These are phyloP conservation scores for Pseudozyma tsukubaensis DNA, from an alignment of 1,284 basidiomycete species.

Conservation along the genomic window DNA sequence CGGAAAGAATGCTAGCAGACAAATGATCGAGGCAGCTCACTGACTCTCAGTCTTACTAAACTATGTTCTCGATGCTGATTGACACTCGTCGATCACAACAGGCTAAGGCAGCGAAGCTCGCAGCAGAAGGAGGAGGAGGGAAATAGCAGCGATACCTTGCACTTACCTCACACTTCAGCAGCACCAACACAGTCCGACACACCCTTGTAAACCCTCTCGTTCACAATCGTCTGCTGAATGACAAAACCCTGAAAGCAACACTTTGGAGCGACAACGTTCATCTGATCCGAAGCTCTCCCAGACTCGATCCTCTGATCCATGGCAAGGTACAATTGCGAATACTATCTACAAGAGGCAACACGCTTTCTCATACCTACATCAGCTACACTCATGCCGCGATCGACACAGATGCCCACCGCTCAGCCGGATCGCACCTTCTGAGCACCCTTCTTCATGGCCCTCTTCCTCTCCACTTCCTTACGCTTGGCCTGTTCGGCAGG, in stretches of 20 bases:
- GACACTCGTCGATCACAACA: not conserved
- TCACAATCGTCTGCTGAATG: too few relatives aligned
- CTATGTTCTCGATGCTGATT: too few relatives aligned
- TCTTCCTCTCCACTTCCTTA: slow-evolving; percentile 64
- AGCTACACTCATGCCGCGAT: not conserved
- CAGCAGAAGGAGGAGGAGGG: slow-evolving; percentile 29
- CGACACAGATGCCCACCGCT: not conserved
- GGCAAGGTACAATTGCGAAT: too few relatives aligned
- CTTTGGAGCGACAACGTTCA: too few relatives aligned
- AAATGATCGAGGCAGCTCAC: too few relatives aligned
- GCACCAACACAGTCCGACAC: not conserved
- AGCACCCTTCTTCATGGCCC: slow-evolving; percentile 57
- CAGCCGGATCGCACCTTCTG: slow-evolving; percentile 23
- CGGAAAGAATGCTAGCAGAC: not conserved
- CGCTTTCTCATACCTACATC: too few relatives aligned
- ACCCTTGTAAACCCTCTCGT: too few relatives aligned
- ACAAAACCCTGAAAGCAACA: too few relatives aligned
- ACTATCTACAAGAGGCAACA: too few relatives aligned
- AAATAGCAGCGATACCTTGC: slow-evolving; percentile 14
- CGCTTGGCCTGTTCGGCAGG: slow-evolving; percentile 66
- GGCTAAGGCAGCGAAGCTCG: slow-evolving; percentile 46
- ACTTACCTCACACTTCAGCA: not conserved
- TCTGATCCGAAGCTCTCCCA: too few relatives aligned
- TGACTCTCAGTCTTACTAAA: not conserved
- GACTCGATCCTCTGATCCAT: too few relatives aligned